phyloP scores from a whole-genome alignment of 1,139 yeast genomes.

The Blastobotrys capitulatus region DNA sequence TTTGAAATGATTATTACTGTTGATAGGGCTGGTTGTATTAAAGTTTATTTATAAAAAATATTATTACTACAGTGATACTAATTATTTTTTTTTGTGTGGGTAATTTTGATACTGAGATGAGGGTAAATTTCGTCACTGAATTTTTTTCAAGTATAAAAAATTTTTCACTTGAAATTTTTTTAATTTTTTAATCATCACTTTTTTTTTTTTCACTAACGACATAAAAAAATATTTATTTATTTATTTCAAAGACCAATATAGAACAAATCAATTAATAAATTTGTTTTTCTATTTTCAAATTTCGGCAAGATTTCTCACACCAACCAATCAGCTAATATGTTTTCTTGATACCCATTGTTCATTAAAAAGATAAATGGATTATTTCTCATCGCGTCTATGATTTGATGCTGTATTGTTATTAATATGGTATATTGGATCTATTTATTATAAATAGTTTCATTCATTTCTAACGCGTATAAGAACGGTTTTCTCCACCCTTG shows the following conservation, averaged over 20 bases:
- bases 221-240: no score
- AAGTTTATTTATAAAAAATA: conserved; percentile 47
- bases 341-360: neutral
- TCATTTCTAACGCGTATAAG: neutral
- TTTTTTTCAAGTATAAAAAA: no score
- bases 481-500: conserved; percentile 13
- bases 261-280: no score
- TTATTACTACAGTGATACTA: neutral
- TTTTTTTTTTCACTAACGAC: no score
- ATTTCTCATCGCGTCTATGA: neutral
- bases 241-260: no score
- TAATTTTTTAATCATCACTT: no score
- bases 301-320: no score
- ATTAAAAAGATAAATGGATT: neutral
- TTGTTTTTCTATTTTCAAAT: no score
- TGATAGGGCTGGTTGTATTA: conserved; percentile 58
- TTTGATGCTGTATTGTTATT: neutral
- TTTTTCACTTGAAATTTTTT: no score
- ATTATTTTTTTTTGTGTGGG: neutral
- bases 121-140: no score
- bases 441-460: neutral
- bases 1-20: conserved; percentile 57
- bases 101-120: neutral
- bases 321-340: no score
- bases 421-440: neutral